Conservation (phyloP, 169 alveolate genomes). For the Perkinsus olseni region DNA sequence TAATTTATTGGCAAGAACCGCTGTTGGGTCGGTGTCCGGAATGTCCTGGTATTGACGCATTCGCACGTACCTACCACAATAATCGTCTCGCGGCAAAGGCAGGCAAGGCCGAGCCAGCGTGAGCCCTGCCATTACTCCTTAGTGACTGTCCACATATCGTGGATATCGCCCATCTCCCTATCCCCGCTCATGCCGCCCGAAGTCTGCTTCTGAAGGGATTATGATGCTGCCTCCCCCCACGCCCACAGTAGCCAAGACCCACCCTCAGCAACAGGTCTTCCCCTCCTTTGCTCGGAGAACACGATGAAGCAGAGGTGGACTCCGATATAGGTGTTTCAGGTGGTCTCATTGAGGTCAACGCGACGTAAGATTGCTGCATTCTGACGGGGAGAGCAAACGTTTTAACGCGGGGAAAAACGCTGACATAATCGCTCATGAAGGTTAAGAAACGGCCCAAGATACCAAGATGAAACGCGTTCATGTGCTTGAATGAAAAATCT, state of each 20-base stretch:
- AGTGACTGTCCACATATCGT: background rate
- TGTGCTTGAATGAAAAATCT: background rate
- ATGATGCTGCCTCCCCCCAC: background rate
- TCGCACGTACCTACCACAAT: background rate
- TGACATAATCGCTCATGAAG: background rate
- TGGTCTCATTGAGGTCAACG: background rate
- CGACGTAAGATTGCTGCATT: too few species aligned
- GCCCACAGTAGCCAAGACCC: background rate
- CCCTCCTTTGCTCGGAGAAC: background rate
- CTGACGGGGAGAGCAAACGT: background rate
- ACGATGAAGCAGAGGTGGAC: background rate
- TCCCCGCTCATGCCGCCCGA: background rate
- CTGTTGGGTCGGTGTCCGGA: background rate
- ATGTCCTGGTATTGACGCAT: background rate
- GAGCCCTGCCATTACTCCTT: background rate
- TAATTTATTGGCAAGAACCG: background rate
- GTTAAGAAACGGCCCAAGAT: background rate
- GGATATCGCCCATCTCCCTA: background rate
- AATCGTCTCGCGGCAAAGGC: background rate
- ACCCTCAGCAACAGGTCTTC: background rate
- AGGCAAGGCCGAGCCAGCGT: too few species aligned
- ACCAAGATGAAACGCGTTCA: background rate
- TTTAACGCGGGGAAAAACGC: background rate
- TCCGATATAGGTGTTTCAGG: background rate
- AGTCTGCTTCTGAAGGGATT: background rate